Percentiles rank a stretch among this genome's conserved stretches.
Conservation (phyloP, 2,329 filamentous ascomycete genomes). For the Aspergillus tamarii region DNA sequence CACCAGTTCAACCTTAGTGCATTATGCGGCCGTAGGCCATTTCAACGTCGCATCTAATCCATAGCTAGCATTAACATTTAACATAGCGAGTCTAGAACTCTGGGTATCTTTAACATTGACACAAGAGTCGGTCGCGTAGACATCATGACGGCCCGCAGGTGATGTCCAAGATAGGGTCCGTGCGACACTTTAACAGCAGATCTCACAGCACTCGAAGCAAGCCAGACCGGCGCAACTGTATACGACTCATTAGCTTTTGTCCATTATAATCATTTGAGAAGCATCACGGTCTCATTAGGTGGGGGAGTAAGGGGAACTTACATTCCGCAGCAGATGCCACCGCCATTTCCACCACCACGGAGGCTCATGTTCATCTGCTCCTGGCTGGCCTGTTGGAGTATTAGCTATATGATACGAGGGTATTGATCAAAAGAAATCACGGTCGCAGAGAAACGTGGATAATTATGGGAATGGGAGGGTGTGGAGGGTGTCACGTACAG, state of each 20-base stretch:
- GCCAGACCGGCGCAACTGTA: conserved; percentile 36
- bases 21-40: not conserved
- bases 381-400: conserved; percentile 20
- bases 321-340: conserved; percentile 40
- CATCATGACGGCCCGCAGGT: not conserved
- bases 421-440: not conserved
- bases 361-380: conserved; percentile 35
- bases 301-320: conserved; percentile 21
- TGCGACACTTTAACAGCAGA: conserved; percentile 33
- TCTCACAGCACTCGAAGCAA: conserved; percentile 40
- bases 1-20: not conserved
- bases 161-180: not conserved
- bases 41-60: not conserved
- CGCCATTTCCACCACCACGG: conserved; percentile 34
- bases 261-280: not conserved
- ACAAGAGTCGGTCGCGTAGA: not conserved
- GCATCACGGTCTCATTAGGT: not conserved
- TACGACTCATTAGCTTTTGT: not conserved
- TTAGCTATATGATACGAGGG: not conserved
- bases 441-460: not conserved
- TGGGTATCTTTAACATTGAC: conserved; percentile 2
- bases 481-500: conserved; percentile 24
- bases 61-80: conserved; percentile 2
- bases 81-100: conserved; percentile 1
- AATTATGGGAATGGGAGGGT: not conserved